These are phyloP conservation scores for Clohesyomyces aquaticus DNA, from an alignment of 495 filamentous ascomycete genomes.

Conservation along the genomic window DNA sequence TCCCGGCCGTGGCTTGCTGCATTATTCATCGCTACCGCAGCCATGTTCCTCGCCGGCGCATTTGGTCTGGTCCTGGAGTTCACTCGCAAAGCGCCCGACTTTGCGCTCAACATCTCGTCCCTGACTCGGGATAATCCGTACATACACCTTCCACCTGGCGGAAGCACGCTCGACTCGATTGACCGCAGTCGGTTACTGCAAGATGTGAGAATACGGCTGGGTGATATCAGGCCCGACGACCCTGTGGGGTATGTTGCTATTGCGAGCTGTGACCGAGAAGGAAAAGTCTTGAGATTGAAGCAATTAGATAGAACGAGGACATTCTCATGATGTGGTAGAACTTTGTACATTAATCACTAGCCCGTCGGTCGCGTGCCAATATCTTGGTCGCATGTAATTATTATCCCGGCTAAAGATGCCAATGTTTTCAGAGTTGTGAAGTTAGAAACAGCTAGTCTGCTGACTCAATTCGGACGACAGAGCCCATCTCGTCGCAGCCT, in stretches of 20 bases:
- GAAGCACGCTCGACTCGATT: constrained; percentile 18
- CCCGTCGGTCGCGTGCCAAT: too few species aligned
- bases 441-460: too few species aligned
- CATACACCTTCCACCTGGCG: constrained; percentile 19
- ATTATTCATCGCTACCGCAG: constrained; percentile 23
- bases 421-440: too few species aligned
- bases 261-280: constrained; percentile 19
- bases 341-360: too few species aligned
- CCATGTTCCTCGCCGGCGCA: constrained; percentile 25
- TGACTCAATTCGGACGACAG: too few species aligned
- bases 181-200: constrained; percentile 20
- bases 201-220: constrained; percentile 23
- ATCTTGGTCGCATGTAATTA: too few species aligned
- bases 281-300: constrained; percentile 5
- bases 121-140: constrained; percentile 34
- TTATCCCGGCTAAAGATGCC: too few species aligned
- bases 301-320: constrained; percentile 12
- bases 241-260: constrained; percentile 33
- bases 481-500: too few species aligned
- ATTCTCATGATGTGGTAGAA: constrained; percentile 6
- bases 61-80: constrained; percentile 20
- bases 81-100: constrained; percentile 26
- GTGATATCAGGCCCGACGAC: constrained; percentile 17
- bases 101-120: constrained; percentile 34
- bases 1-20: constrained; percentile 19